Evolutionary conservation across 73 alveolate species (phyloP).

Genomic region (Paramecium caudatum): DNA sequence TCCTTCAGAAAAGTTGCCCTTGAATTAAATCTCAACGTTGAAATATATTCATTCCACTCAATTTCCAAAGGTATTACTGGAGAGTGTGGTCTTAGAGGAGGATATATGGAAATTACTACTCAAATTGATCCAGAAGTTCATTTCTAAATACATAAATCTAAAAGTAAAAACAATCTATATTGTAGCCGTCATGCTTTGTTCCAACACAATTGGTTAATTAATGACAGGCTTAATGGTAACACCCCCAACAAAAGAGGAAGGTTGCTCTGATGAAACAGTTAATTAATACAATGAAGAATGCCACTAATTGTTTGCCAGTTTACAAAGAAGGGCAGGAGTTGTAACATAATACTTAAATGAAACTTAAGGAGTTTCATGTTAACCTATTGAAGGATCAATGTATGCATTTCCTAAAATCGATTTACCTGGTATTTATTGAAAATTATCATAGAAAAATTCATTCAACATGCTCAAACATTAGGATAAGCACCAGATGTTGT

Average conservation of each 20-base stretch:
- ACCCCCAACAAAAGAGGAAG: conserved; percentile 83
- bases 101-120: conserved; percentile 83
- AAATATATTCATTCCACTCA: conserved; percentile 86
- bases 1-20: conserved; percentile 87
- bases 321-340: conserved; percentile 82
- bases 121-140: conserved; percentile 83
- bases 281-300: conserved; percentile 79
- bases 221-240: conserved; percentile 80
- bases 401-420: conserved; percentile 91
- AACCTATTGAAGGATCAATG: conserved; percentile 92
- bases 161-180: conserved; percentile 22
- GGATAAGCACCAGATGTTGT: conserved; percentile 83
- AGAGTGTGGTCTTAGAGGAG: conserved; percentile 98
- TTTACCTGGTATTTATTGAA: conserved; percentile 66
- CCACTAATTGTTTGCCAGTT: conserved; percentile 68
- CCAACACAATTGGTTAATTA: conserved; percentile 91
- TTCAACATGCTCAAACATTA: conserved; percentile 78
- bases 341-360: conserved; percentile 80
- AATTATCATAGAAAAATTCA: conserved; percentile 67
- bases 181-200: conserved; percentile 84
- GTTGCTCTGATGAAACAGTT: conserved; percentile 80
- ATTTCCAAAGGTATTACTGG: conserved; percentile 94
- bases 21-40: conserved; percentile 82
- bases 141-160: conserved; percentile 84
- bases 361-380: conserved; percentile 81